These are phyloP conservation scores for Exidia glandulosa DNA, from an alignment of 768 basidiomycete genomes.

Conservation along the genomic window DNA sequence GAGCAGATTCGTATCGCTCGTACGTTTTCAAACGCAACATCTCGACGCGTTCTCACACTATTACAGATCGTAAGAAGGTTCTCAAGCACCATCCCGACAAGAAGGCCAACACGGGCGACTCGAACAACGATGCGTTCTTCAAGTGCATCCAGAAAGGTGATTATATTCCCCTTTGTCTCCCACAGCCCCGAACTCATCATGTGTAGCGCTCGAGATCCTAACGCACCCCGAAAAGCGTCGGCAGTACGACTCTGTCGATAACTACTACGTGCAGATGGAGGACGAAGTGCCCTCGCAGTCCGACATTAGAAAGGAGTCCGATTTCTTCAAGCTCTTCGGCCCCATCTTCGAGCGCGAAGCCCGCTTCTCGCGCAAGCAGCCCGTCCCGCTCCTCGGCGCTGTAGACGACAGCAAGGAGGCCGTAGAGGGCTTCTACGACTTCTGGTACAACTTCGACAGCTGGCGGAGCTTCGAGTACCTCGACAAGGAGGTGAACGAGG, in stretches of 20 bases:
- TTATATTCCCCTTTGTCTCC: neutral
- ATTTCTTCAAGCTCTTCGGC: constrained; percentile 61
- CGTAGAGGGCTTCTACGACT: constrained; percentile 93
- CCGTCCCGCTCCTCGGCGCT: constrained; percentile 71
- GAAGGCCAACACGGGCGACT: constrained; percentile 72
- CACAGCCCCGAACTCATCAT: neutral
- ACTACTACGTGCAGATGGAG: constrained; percentile 53
- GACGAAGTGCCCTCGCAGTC: constrained; percentile 55
- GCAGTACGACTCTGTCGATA: constrained; percentile 96
- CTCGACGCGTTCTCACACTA: neutral
- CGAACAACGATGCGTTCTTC: constrained; percentile 98
- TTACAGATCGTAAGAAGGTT: constrained; percentile 92
- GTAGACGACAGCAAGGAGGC: constrained; percentile 62
- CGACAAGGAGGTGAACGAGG: constrained; percentile 98
- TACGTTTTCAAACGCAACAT: constrained; percentile 30
- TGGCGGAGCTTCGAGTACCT: constrained; percentile 97
- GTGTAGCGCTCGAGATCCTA: constrained; percentile 76
- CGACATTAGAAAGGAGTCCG: constrained; percentile 43
- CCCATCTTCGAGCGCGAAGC: constrained; percentile 87
- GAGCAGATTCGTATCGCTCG: constrained; percentile 96
- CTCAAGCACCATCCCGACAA: constrained; percentile 98
- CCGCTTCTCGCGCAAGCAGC: constrained; percentile 80
- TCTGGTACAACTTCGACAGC: constrained; percentile 99
- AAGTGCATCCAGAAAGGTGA: constrained; percentile 90
- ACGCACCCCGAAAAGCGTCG: constrained; percentile 76